Evolutionary conservation across 1,284 basidiomycete genomes (phyloP).

Genomic region (Microbotryomycetes sp.): DNA sequence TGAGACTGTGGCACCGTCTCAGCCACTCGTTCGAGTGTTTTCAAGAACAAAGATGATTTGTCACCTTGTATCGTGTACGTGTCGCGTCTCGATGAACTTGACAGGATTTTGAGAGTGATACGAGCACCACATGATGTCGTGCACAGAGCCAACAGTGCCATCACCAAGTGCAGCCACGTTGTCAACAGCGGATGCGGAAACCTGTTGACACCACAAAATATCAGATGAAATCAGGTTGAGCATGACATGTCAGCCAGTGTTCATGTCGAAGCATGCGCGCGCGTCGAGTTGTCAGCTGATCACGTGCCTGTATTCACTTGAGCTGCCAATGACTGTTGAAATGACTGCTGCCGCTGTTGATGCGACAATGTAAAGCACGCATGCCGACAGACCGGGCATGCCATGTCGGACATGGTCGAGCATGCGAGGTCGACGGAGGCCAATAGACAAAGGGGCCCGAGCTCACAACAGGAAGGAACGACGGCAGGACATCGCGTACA

Average conservation of each 20-base stretch:
- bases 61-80: too few relatives aligned
- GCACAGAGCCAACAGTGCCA: too few relatives aligned
- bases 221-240: background rate
- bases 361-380: background rate
- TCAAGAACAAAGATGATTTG: too few relatives aligned
- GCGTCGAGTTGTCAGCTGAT: background rate
- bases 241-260: background rate
- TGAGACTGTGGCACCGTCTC: too few relatives aligned
- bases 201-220: background rate
- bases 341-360: background rate
- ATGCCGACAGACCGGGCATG: background rate
- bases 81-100: too few relatives aligned
- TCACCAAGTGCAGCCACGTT: conserved; percentile 3
- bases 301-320: conserved; percentile 11
- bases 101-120: too few relatives aligned
- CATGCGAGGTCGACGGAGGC: background rate
- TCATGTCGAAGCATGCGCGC: background rate
- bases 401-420: background rate
- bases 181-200: conserved; percentile 12
- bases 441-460: too few relatives aligned
- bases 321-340: conserved; percentile 4
- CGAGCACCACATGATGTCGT: too few relatives aligned
- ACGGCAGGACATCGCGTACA: too few relatives aligned
- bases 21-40: too few relatives aligned
- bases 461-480: too few relatives aligned